These are phyloP conservation scores for Diospyros lotus DNA, from an alignment of 148 eudicot genomes.

Conservation along the genomic window DNA sequence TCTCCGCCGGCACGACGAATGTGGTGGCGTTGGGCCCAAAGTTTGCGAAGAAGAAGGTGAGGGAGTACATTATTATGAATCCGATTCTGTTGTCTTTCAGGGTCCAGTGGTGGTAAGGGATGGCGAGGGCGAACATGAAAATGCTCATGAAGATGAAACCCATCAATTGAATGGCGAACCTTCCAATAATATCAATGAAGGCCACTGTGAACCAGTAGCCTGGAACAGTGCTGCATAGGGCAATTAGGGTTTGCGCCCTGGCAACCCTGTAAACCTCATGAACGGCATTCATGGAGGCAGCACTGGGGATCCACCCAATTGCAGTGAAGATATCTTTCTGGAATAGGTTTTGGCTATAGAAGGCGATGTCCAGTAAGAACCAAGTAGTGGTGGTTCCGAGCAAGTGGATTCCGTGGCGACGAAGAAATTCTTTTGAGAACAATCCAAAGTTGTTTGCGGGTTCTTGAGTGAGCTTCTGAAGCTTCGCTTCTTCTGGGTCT, in stretches of 20 bases:
- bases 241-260: conserved; percentile 71
- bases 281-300: conserved; percentile 56
- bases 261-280: conserved; percentile 65
- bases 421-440: conserved; percentile 40
- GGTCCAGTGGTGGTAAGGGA: conserved; percentile 73
- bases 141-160: conserved; percentile 78
- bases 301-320: conserved; percentile 60
- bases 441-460: conserved; percentile 37
- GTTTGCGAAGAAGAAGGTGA: conserved; percentile 84
- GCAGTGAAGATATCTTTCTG: conserved; percentile 78
- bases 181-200: conserved; percentile 55
- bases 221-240: conserved; percentile 80
- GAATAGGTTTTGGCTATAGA: conserved; percentile 76
- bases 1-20: conserved; percentile 81
- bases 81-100: conserved; percentile 50
- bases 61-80: conserved; percentile 60
- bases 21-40: conserved; percentile 92
- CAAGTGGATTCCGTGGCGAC: conserved; percentile 61
- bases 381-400: conserved; percentile 65
- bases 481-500: conserved; percentile 36
- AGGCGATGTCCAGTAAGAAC: conserved; percentile 79
- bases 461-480: conserved; percentile 7
- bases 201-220: conserved; percentile 87
- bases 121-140: conserved; percentile 74
- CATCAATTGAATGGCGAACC: conserved; percentile 66